Percentiles rank a stretch among this genome's conserved stretches.
Evolutionary conservation across 1,284 basidiomycete genomes (phyloP).

Genomic region (Sporisorium sorghi): DNA sequence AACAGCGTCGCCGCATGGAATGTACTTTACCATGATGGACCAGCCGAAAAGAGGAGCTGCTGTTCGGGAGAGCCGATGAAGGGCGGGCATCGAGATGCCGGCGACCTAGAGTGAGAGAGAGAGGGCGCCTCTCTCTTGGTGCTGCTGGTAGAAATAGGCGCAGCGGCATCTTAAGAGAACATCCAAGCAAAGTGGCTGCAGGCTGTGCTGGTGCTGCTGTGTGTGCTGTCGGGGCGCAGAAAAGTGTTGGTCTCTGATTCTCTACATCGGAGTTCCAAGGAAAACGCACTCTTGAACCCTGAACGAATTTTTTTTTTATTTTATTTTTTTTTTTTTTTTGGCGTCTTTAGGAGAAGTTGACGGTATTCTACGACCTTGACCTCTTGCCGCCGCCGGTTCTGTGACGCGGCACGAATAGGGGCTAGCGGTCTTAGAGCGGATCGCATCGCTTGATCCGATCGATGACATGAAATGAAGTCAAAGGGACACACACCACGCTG

Average conservation of each 20-base stretch:
- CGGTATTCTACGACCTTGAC: not conserved
- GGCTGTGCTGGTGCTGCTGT: conserved; percentile 14
- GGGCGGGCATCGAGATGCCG: not conserved
- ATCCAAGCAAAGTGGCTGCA: conserved; percentile 2
- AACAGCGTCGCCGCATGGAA: conserved; percentile 2
- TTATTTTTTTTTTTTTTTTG: no score
- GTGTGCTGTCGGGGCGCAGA: not conserved
- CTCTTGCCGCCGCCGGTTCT: not conserved
- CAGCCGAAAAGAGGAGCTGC: not conserved
- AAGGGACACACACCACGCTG: not conserved
- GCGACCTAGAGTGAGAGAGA: not conserved
- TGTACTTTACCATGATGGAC: not conserved
- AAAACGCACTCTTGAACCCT: conserved; percentile 12
- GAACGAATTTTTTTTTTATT: conserved; percentile 4
- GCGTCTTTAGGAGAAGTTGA: no score
- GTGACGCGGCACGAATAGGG: not conserved
- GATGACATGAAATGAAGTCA: not conserved
- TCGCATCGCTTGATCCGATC: not conserved
- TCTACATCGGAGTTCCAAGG: conserved; percentile 25
- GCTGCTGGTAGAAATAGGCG: not conserved
- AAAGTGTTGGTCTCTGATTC: conserved; percentile 19
- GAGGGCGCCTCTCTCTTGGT: not conserved
- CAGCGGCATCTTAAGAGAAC: conserved; percentile 7
- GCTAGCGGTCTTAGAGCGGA: not conserved
- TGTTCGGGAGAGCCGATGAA: not conserved